Percentiles rank a stretch among this genome's conserved stretches.
Conservation (phyloP, 2,329 filamentous ascomycete genomes). For the Metarhizium rileyi region DNA sequence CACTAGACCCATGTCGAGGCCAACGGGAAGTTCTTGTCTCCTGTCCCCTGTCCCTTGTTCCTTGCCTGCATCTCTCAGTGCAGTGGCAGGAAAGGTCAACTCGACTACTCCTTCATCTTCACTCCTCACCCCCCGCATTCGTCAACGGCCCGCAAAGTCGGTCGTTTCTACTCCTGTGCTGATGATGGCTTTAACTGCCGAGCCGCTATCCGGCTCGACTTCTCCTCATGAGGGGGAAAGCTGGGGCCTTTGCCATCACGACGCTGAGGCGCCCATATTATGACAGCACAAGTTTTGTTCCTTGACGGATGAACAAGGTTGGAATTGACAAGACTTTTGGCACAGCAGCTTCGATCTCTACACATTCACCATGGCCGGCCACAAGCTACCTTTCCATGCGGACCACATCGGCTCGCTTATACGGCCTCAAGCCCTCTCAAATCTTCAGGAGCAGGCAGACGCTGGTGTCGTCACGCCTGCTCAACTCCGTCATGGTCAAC, state of each 20-base stretch:
- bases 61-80: too few relatives aligned
- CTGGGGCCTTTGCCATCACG: too few relatives aligned
- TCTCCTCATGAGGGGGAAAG: background rate
- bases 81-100: too few relatives aligned
- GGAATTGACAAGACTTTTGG: too few relatives aligned
- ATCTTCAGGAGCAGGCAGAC: slow-evolving; percentile 38
- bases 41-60: too few relatives aligned
- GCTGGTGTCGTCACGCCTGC: slow-evolving; percentile 29
- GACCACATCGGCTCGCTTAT: slow-evolving; percentile 66
- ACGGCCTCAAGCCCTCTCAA: slow-evolving; percentile 51
- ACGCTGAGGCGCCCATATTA: too few relatives aligned
- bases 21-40: too few relatives aligned
- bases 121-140: background rate
- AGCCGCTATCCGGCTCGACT: background rate
- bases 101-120: too few relatives aligned
- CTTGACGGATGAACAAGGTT: too few relatives aligned
- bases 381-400: slow-evolving; percentile 50
- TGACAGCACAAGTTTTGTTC: too few relatives aligned
- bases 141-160: background rate
- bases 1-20: too few relatives aligned
- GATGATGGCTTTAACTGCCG: background rate
- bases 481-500: slow-evolving; percentile 46
- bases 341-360: background rate
- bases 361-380: slow-evolving; percentile 12
- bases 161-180: background rate